Base-by-base conservation (phyloP, 495 filamentous ascomycete species). In the Sporormia fimetaria region DNA sequence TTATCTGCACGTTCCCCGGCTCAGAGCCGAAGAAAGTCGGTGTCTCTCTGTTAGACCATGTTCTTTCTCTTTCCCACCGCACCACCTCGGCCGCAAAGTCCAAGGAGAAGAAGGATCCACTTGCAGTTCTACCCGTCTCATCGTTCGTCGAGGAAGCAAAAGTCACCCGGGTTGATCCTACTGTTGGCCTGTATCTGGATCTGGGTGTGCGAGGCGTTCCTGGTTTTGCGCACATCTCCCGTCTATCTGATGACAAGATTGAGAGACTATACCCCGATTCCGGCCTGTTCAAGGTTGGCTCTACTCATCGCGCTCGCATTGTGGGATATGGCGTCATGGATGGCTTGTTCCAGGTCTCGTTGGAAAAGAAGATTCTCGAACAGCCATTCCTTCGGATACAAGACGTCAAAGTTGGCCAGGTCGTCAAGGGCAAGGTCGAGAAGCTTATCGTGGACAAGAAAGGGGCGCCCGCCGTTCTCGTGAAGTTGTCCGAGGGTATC, bases 181-280 rank as follows among this genome's bases (percentile, higher is more conserved):
- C 75, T 9, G 63, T 80, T 39, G 90, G 90, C 25, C 63, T 95
- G 1, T 92, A 88, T 51, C 69, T 88, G 4, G 76, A 92, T 57
- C 63, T 93, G 26, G 83, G 85, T 9, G 67, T 83, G 7, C 66
- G 75, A 27, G 77, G 74, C 21, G 68, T 88, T 29, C 64, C 76
- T 27, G 88, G 86, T 24, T 96, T 90, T 60, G 83, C 90, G 8
- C 90, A 98, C 59, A 92, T 96, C 32, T 96, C 90, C 0, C 74
- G 78, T 41, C 69, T 98, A 40, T 76, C 84, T 23, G 87, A 98
- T 59, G 76, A 75, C 23, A 92, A 84, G 60, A 70, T 93, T 37
- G 90, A 94, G 55, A 71, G 67, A 4, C 67, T 95, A 6, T 80
- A 80, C 2, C 71, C 82, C 40, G 67, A 71, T n/a, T 70, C 70